A percentile compares a stretch with the other conserved stretches of the same genome.
Conservation (phyloP, 345 rosid genomes). For the Gossypium australe region DNA sequence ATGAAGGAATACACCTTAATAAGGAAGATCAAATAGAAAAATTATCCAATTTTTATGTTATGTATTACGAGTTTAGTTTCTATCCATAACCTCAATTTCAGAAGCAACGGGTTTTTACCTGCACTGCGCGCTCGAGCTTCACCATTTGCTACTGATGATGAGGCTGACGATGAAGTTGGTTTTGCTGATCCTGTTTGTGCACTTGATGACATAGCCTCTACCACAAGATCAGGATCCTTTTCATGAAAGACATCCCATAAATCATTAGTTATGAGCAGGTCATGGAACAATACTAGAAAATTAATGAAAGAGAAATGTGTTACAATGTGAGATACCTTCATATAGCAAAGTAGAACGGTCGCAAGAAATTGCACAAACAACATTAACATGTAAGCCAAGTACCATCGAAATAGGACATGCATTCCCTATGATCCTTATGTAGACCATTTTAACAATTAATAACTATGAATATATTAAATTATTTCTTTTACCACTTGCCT, state of each 20-base stretch:
- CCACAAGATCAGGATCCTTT: conserved; percentile 86
- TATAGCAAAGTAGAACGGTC: background rate
- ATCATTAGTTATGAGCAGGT: background rate
- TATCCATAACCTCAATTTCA: background rate
- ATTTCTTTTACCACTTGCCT: background rate
- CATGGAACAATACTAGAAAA: background rate
- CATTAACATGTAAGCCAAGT: background rate
- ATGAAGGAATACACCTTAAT: background rate
- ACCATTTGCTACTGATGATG: conserved; percentile 38
- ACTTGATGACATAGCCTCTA: conserved; percentile 69
- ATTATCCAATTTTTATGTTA: background rate
- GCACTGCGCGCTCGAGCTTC: conserved; percentile 48
- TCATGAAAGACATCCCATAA: background rate
- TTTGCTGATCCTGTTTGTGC: conserved; percentile 58
- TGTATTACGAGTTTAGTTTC: background rate
- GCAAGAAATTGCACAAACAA: background rate
- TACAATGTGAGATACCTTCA: background rate
- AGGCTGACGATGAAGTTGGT: conserved; percentile 49
- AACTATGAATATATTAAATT: background rate
- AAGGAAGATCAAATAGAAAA: background rate
- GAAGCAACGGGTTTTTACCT: conserved; percentile 31
- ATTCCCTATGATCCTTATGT: background rate
- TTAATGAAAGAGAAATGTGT: background rate
- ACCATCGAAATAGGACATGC: background rate
- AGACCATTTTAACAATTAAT: background rate